phyloP scores from a whole-genome alignment of 2,329 filamentous ascomycete species.

The Coniochaeta sp. region DNA sequence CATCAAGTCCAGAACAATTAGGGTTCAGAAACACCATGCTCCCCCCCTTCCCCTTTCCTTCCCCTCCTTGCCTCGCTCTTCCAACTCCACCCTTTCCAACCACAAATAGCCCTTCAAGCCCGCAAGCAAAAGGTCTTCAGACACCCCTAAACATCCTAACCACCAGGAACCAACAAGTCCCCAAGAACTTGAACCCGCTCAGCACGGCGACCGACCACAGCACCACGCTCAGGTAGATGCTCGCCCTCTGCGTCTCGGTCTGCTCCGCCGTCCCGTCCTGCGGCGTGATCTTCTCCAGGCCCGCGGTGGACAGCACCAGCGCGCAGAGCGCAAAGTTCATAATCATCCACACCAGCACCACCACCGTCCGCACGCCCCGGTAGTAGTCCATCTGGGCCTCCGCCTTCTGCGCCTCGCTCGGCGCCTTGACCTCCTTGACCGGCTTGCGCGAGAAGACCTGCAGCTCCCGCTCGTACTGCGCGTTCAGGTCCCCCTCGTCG shows the following conservation, averaged over 20 bases:
- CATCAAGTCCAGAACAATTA: not conserved
- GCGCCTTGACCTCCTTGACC: conserved; percentile 59
- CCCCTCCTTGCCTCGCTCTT: not conserved
- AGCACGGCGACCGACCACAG: conserved; percentile 83
- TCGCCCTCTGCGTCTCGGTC: conserved; percentile 46
- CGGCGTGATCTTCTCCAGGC: conserved; percentile 60
- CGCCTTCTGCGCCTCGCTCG: conserved; percentile 45
- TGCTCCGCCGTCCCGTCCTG: conserved; percentile 33
- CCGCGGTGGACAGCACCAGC: conserved; percentile 78
- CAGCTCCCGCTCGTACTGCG: conserved; percentile 85
- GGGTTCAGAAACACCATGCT: not conserved
- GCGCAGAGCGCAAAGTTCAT: conserved; percentile 86
- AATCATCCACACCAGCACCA: conserved; percentile 94
- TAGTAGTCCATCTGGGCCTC: conserved; percentile 98
- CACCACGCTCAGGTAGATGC: conserved; percentile 80
- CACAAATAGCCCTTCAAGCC: not conserved
- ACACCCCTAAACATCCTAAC: conserved; percentile 76
- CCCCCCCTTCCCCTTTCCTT: not conserved
- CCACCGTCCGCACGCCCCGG: conserved; percentile 85
- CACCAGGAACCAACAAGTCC: conserved; percentile 87
- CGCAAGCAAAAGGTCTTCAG: conserved; percentile 21
- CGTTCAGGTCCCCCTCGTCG: conserved; percentile 90
- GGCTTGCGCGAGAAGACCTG: conserved; percentile 66
- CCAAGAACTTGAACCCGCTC: conserved; percentile 79
- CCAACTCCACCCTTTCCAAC: not conserved